Evolutionary conservation across 345 rosid genomes (phyloP).

Genomic region (Lepidium didymum): DNA sequence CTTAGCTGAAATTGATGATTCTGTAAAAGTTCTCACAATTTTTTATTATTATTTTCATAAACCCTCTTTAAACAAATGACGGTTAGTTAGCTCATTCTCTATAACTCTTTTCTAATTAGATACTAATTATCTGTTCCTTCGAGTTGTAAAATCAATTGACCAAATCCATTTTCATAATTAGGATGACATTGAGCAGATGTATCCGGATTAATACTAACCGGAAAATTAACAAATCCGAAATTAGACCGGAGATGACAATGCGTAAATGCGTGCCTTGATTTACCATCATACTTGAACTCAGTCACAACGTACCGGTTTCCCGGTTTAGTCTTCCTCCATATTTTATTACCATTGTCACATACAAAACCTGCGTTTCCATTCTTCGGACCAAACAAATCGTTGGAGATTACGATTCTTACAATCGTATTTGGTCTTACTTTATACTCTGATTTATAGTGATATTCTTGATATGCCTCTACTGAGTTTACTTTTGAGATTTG

Average conservation of each 20-base stretch:
- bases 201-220: conserved; percentile 8
- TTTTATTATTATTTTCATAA: too few species aligned
- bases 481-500: conserved; percentile 22
- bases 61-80: too few species aligned
- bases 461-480: background rate
- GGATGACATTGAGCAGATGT: conserved; percentile 19
- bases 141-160: too few species aligned
- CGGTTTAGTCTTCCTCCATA: conserved; percentile 23
- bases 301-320: conserved; percentile 8
- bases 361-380: conserved; percentile 28
- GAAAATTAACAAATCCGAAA: conserved; percentile 21
- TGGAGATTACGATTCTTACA: conserved; percentile 18
- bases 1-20: too few species aligned
- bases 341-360: conserved; percentile 1
- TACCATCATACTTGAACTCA: conserved; percentile 25
- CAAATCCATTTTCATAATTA: too few species aligned
- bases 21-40: too few species aligned
- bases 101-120: too few species aligned
- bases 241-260: conserved; percentile 26
- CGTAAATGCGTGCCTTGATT: background rate
- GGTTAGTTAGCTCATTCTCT: too few species aligned
- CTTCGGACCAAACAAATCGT: conserved; percentile 6
- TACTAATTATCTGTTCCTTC: too few species aligned
- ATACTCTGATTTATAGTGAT: background rate
- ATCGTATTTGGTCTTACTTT: background rate